phyloP scores from a whole-genome alignment of 2,329 filamentous ascomycete species.

The Penicillium sp. region DNA sequence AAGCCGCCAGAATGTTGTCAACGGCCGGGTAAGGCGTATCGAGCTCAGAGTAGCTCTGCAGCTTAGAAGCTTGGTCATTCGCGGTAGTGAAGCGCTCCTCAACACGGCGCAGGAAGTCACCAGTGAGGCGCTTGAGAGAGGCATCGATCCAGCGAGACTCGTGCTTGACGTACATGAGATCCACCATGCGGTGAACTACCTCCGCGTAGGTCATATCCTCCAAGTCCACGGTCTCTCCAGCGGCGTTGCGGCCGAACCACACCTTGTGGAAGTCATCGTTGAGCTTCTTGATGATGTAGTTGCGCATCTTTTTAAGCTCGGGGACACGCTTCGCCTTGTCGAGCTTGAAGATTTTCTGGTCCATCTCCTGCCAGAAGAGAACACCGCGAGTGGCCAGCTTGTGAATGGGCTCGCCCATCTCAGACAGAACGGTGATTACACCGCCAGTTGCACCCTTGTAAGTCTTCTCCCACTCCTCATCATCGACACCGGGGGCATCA shows the following conservation, averaged over 20 bases:
- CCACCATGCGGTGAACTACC: constrained; percentile 78
- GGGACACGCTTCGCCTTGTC: constrained; percentile 90
- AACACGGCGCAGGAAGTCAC: constrained; percentile 92
- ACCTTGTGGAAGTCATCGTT: constrained; percentile 97
- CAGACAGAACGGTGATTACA: constrained; percentile 91
- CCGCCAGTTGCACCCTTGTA: constrained; percentile 89
- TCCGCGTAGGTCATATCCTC: constrained; percentile 96
- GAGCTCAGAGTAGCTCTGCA: constrained; percentile 87
- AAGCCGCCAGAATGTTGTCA: constrained; percentile 71
- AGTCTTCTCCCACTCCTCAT: constrained; percentile 82
- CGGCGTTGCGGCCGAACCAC: constrained; percentile 85
- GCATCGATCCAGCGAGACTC: constrained; percentile 87
- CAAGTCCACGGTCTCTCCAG: constrained; percentile 74
- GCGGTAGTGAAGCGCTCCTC: constrained; percentile 88
- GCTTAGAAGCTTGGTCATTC: constrained; percentile 66
- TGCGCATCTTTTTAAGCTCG: constrained; percentile 80
- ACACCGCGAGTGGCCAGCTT: constrained; percentile 97
- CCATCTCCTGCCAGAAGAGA: constrained; percentile 97
- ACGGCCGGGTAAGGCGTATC: constrained; percentile 73
- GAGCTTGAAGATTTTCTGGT: constrained; percentile 93
- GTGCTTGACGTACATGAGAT: constrained; percentile 87
- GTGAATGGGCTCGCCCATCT: constrained; percentile 99
- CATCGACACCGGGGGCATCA: constrained; percentile 75
- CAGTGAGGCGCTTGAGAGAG: constrained; percentile 75
- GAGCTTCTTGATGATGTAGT: constrained; percentile 90